Conservation (phyloP, 2,329 filamentous ascomycete species). For the Claviceps sp. region DNA sequence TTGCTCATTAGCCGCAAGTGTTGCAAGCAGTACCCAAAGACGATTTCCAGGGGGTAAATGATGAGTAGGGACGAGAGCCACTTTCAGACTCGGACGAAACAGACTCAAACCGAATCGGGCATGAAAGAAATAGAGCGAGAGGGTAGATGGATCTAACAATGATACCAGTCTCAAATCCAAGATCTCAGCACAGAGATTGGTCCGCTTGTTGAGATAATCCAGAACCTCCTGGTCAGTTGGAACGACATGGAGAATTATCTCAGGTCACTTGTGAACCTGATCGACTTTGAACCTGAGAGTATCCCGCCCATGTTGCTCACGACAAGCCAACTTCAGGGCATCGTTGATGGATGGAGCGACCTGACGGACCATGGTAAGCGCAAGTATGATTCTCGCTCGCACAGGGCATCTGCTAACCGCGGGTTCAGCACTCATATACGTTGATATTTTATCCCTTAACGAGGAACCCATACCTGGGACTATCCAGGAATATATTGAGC, state of each 20-base stretch:
- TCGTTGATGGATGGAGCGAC: slow-evolving; percentile 1
- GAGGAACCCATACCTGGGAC: not conserved
- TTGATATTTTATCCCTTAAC: not conserved
- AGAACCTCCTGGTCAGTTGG: not conserved
- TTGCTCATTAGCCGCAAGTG: no score
- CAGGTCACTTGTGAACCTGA: not conserved
- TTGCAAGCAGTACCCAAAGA: no score
- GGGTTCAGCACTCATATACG: not conserved
- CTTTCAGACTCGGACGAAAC: no score
- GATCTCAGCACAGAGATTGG: not conserved
- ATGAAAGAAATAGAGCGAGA: not conserved
- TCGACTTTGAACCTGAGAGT: not conserved
- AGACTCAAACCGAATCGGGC: no score
- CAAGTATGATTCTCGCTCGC: not conserved
- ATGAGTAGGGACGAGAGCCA: no score
- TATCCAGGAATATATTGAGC: not conserved
- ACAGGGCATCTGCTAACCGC: no score
- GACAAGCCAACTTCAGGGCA: not conserved
- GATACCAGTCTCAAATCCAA: not conserved
- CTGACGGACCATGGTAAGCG: not conserved
- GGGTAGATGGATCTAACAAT: not conserved
- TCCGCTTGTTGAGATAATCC: not conserved
- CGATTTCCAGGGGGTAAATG: no score
- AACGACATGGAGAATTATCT: slow-evolving; percentile 1
- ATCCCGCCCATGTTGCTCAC: slow-evolving; percentile 2